A percentile compares a stretch with the other conserved stretches of the same genome.
Evolutionary conservation across 306 rosid genomes (phyloP).

Genomic region (Acacia confusa): DNA sequence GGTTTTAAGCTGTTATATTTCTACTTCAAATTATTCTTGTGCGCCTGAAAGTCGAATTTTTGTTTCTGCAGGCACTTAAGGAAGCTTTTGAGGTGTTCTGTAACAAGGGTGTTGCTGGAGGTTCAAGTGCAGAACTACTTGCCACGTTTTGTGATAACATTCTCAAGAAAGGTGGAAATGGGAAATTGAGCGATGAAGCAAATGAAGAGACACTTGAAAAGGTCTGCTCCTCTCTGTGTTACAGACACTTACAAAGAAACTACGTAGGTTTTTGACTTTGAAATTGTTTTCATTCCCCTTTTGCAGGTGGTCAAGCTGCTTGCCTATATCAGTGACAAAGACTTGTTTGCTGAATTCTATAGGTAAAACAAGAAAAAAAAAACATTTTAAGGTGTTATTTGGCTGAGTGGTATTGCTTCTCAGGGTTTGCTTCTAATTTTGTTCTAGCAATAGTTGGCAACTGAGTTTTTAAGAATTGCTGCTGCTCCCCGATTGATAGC

Average conservation of each 20-base stretch:
- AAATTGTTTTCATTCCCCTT: background rate
- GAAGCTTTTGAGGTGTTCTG: too few relatives aligned
- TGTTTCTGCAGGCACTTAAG: slow-evolving; percentile 33
- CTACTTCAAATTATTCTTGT: background rate
- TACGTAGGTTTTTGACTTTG: slow-evolving; percentile 5
- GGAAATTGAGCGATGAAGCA: too few relatives aligned
- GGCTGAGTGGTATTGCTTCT: background rate
- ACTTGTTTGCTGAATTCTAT: slow-evolving; percentile 65
- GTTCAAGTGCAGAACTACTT: too few relatives aligned
- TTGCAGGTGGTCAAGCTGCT: slow-evolving; percentile 19
- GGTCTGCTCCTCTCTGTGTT: slow-evolving; percentile 40
- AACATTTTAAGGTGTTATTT: slow-evolving; percentile 11
- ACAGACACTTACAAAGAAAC: background rate
- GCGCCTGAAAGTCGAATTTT: slow-evolving; percentile 19
- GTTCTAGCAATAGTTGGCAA: background rate
- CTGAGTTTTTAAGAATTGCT: background rate
- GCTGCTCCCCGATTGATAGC: background rate
- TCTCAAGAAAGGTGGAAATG: too few relatives aligned
- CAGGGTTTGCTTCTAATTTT: background rate
- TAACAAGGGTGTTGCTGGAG: too few relatives aligned
- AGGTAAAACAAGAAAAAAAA: slow-evolving; percentile 32
- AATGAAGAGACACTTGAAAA: too few relatives aligned
- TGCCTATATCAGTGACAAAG: slow-evolving; percentile 6
- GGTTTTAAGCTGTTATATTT: slow-evolving; percentile 9
- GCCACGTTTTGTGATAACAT: too few relatives aligned